Evolutionary conservation across 2,329 filamentous ascomycete species (phyloP).

Genomic region (Annulohypoxylon truncatum): DNA sequence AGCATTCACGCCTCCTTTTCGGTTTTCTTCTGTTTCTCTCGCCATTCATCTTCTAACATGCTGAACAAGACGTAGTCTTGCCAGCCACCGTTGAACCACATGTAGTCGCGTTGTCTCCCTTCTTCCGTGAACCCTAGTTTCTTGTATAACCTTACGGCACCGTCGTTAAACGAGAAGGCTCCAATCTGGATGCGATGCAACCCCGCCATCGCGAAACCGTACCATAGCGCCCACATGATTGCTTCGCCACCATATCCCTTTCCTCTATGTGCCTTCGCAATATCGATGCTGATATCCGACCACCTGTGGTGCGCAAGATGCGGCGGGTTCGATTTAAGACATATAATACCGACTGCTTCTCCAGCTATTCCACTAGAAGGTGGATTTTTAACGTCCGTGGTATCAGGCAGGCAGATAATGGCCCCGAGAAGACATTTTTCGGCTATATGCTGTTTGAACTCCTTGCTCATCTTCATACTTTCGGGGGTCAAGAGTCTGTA

Average conservation of each 20-base stretch:
- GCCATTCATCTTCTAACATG: conserved; percentile 53
- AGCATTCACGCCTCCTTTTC: background rate
- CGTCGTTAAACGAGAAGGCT: conserved; percentile 50
- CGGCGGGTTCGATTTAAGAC: conserved; percentile 43
- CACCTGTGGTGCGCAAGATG: conserved; percentile 55
- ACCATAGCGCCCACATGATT: conserved; percentile 52
- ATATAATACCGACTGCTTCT: conserved; percentile 51
- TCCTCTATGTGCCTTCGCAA: conserved; percentile 47
- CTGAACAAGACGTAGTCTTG: conserved; percentile 50
- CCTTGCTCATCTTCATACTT: conserved; percentile 45
- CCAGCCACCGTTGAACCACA: conserved; percentile 53
- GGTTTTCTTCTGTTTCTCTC: conserved; percentile 34
- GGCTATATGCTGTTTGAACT: conserved; percentile 45
- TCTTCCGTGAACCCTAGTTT: conserved; percentile 52
- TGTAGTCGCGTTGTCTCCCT: conserved; percentile 48
- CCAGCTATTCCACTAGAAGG: conserved; percentile 6
- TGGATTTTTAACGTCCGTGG: background rate
- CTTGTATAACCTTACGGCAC: conserved; percentile 50
- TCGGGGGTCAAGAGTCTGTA: conserved; percentile 49
- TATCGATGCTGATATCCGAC: conserved; percentile 52
- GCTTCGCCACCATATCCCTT: conserved; percentile 55
- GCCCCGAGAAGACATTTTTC: conserved; percentile 51
- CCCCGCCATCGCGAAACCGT: conserved; percentile 51
- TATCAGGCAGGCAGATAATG: conserved; percentile 52
- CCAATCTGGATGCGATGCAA: conserved; percentile 52